Evolutionary conservation across 148 eudicot genomes (phyloP).

Genomic region (Cornus controversa): DNA sequence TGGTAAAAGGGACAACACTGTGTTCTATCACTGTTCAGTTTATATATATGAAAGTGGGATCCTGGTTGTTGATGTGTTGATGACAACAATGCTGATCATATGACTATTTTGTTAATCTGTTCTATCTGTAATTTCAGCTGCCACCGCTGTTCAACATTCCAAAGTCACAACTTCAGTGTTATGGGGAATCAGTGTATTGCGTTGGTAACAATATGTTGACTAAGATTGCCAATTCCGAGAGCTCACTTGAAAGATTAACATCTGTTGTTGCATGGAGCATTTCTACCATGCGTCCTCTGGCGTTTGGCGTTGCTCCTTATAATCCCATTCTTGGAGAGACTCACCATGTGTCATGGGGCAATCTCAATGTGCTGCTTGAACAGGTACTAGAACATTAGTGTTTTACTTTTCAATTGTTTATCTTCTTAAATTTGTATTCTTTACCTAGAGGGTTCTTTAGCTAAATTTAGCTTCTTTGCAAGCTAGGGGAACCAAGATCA

Average conservation of each 20-base stretch:
- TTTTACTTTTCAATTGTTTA: too few species aligned
- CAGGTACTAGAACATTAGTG: conserved; percentile 55
- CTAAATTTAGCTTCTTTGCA: too few species aligned
- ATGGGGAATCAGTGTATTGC: conserved; percentile 71
- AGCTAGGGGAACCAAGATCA: too few species aligned
- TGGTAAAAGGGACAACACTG: too few species aligned
- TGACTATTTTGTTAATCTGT: too few species aligned
- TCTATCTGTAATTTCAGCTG: conserved; percentile 31
- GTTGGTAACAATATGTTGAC: conserved; percentile 44
- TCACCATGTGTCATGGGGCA: conserved; percentile 74
- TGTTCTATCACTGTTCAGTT: too few species aligned
- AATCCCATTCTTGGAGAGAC: conserved; percentile 90
- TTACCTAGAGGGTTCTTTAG: neutral
- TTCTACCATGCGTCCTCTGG: conserved; percentile 59
- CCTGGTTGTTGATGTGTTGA: too few species aligned
- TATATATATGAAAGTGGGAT: too few species aligned
- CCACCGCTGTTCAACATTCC: conserved; percentile 85
- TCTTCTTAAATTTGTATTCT: neutral
- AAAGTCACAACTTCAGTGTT: conserved; percentile 76
- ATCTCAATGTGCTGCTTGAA: conserved; percentile 69
- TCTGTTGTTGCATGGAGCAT: conserved; percentile 69
- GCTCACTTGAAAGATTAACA: conserved; percentile 45
- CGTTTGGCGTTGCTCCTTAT: conserved; percentile 75
- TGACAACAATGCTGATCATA: too few species aligned
- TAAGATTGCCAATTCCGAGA: conserved; percentile 43